Evolutionary conservation across 2,329 filamentous ascomycete genomes (phyloP).

Genomic region (Pestalotiopsis sp.): DNA sequence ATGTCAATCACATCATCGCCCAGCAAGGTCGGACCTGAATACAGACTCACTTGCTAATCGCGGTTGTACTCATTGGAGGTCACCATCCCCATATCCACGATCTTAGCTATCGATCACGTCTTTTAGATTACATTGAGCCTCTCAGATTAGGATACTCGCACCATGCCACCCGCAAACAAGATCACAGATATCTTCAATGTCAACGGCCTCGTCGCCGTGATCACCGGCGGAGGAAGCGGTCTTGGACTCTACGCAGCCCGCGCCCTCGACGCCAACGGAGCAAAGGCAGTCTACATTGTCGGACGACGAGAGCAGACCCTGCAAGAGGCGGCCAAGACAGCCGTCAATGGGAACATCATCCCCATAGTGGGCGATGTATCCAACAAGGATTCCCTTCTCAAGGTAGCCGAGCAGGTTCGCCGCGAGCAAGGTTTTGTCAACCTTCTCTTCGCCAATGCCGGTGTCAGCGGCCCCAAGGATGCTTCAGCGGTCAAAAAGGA

Average conservation of each 20-base stretch:
- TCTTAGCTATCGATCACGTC: background rate
- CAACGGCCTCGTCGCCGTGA: constrained; percentile 9
- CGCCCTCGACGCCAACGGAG: constrained; percentile 12
- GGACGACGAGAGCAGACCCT: constrained; percentile 3
- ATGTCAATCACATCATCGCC: constrained; percentile 6
- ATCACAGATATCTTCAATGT: constrained; percentile 10
- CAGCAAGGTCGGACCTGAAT: background rate
- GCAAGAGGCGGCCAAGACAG: constrained; percentile 8
- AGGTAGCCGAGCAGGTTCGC: constrained; percentile 8
- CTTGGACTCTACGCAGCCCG: constrained; percentile 12
- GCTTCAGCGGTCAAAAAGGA: background rate
- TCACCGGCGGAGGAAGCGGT: constrained; percentile 10
- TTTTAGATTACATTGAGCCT: background rate
- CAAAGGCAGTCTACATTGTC: constrained; percentile 14
- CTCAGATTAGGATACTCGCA: background rate
- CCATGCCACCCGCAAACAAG: constrained; percentile 9
- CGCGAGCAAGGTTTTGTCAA: constrained; percentile 12
- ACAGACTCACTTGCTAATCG: too few relatives aligned
- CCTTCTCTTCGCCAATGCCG: constrained; percentile 11
- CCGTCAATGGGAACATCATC: constrained; percentile 8
- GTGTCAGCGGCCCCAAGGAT: background rate
- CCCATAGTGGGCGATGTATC: constrained; percentile 11
- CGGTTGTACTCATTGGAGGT: background rate
- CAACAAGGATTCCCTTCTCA: constrained; percentile 7
- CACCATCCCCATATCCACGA: background rate